Evolutionary conservation across 768 basidiomycete species (phyloP).

Genomic region (Exsudoporus frostii): DNA sequence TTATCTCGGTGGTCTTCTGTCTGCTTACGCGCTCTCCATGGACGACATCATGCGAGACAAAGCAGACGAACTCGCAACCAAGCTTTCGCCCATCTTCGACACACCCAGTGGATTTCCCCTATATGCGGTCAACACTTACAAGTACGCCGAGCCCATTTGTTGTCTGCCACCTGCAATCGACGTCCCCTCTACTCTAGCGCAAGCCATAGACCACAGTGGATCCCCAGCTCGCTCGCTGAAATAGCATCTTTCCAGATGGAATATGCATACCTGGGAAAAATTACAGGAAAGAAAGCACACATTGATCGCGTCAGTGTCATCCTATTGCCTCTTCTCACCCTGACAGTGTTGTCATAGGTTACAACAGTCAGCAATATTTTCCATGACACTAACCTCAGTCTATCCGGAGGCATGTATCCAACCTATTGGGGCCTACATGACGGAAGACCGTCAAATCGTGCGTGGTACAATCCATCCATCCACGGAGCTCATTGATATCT

Average conservation of each 20-base stretch:
- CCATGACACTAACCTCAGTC: slow-evolving; percentile 41
- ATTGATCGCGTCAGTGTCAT: slow-evolving; percentile 47
- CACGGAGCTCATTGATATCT: background rate
- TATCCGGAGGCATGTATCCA: slow-evolving; percentile 63
- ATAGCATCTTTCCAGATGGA: slow-evolving; percentile 81
- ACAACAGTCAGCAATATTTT: slow-evolving; percentile 47
- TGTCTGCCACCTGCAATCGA: background rate
- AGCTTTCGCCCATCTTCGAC: slow-evolving; percentile 69
- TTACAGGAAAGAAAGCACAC: slow-evolving; percentile 67
- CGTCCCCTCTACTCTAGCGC: slow-evolving; percentile 1
- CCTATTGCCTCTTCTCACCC: background rate
- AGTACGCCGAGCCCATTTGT: slow-evolving; percentile 33
- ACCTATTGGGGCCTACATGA: slow-evolving; percentile 50
- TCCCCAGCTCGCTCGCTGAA: slow-evolving; percentile 63
- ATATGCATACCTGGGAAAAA: slow-evolving; percentile 76
- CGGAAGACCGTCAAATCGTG: slow-evolving; percentile 48
- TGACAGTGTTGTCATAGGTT: slow-evolving; percentile 34
- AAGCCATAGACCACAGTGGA: slow-evolving; percentile 21
- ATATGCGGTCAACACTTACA: slow-evolving; percentile 65
- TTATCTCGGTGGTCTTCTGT: slow-evolving; percentile 84
- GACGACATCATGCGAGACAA: slow-evolving; percentile 60
- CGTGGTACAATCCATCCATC: slow-evolving; percentile 17
- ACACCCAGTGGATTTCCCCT: slow-evolving; percentile 68
- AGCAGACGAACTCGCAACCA: slow-evolving; percentile 76
- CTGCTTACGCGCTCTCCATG: slow-evolving; percentile 73